Base-by-base conservation (phyloP, 2,329 filamentous ascomycete species). In the Fusarium sp. region DNA sequence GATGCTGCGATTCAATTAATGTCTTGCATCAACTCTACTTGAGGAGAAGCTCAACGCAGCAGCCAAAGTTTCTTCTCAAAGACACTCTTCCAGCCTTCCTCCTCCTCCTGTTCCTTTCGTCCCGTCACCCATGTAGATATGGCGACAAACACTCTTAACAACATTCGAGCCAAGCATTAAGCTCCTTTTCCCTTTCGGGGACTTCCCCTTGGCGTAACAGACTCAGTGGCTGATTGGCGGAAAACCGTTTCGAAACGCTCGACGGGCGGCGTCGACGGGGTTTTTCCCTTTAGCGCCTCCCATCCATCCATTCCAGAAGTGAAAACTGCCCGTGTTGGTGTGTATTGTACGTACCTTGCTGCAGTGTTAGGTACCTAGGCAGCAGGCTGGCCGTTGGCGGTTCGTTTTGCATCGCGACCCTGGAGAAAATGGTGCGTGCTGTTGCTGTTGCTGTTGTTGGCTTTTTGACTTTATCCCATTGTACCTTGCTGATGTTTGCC, bases 241-340 rank as follows among this genome's bases (percentile, higher is more conserved):
- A 69, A 72, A 71, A 50, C 65, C 59, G 70, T 72, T 72, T 72
- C 70, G 70, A 72, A 72, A 72, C 70, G 65, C 70, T 68, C 43
- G 55, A 67, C 61, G 58, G 58, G 67, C 44, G 57, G 61, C 57
- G 59, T 58, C 23, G 40, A 67, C 57, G 63, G 40, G 40, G 41
- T 56, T 61, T 46, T 56, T 40, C 27, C 46, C 15, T 22, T 32
- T n/a, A 23, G 19, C 10, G 4, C 23, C 14, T 22, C 32, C 23
- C 32, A 7, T 35, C 13, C 35, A 37, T 37, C 51, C 32, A 37
- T 25, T 30, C 19, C 25, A 52, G 27, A 32, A 50, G 52, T 56
- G 27, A 30, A 30, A 30, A 11, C 27, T 30, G 9, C 27, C 27
- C 41, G 33, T 35, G 43, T 22, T 55, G 30, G 19, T 39, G 51